Percentiles rank a stretch among this genome's conserved stretches.
Conservation (phyloP, 2,329 filamentous ascomycete genomes). For the Colletotrichum somersetense region DNA sequence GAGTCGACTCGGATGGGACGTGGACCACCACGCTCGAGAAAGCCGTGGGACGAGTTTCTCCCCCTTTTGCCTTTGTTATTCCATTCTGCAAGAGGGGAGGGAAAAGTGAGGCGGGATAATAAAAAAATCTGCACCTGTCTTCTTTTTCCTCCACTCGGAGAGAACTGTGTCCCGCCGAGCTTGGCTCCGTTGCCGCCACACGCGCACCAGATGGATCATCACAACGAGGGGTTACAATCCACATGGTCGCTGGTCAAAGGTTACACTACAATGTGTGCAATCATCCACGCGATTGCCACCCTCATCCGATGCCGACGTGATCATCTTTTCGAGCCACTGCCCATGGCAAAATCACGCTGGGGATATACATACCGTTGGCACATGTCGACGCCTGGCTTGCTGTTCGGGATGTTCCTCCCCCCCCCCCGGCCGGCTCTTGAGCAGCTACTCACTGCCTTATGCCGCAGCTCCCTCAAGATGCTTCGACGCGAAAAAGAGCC, state of each 20-base stretch:
- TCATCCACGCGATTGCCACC: not conserved
- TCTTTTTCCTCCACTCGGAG: not conserved
- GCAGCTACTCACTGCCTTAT: not conserved
- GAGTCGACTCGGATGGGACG: not conserved
- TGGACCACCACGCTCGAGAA: slow-evolving; percentile 12
- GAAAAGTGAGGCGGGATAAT: no score
- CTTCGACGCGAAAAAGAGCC: not conserved
- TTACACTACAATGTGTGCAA: not conserved
- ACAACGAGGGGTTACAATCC: not conserved
- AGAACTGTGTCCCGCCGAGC: not conserved
- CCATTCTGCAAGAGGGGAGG: not conserved
- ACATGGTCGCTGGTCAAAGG: not conserved
- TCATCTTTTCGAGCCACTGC: not conserved
- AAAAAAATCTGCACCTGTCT: not conserved
- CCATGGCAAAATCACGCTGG: not conserved
- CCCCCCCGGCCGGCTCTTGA: not conserved
- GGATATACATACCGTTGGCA: not conserved
- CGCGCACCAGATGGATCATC: not conserved
- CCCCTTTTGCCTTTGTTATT: not conserved
- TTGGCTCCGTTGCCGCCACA: slow-evolving; percentile 10
- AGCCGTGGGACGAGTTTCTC: not conserved
- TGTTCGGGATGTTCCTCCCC: no score
- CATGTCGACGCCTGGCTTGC: no score
- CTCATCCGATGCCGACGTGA: slow-evolving; percentile 25
- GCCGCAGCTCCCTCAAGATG: not conserved